Evolutionary conservation across 257 asterid genomes (phyloP), one percentile per base, ranked within the genome.

Genomic region (Linaria vulgaris): DNA sequence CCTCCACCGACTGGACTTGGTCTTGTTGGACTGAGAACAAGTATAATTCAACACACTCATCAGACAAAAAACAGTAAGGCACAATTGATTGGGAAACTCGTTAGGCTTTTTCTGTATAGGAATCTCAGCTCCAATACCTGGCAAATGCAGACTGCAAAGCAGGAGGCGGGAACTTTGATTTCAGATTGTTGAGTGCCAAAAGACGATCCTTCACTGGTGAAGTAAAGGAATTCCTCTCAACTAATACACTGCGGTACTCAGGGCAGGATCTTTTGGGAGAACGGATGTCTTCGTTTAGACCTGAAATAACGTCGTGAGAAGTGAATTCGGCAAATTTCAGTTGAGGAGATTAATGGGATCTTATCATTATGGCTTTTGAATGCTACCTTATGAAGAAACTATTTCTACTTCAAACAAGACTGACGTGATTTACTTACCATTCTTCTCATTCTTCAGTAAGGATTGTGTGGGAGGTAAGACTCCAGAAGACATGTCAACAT

Each of bases 1-100:
- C 97, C 97, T 69, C 95, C 96, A 66, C 95, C 97, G 67, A 95
- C 90, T 53, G 97, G 99, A 79, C 70, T 84, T 46, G 91, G 96
- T 72, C 99, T 86, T 60, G 96, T 90, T 70, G 99, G 97, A 78
- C 99, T 94, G 94, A 75, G 70, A 68, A 72, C 56, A 72, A 56
- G 46, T 46, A 59, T 43, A 69, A 51, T 12, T 49, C 17, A 67
- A 54, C 21, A n/a, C 41, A 56, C 46, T 54, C 53, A 66, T 27
- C 52, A 48, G 52, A 61, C 50, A 20, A 58, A 20, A 55, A 7
- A 46, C 23, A 52, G 38, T 17, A 69, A n/a, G 57, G 19, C 43
- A 41, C 66, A n/a, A 45, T 27, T 56, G 23, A 68, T 20, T 41
- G 52, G 44, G 52, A 65, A n/a, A 31, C 20, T 24, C 56, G 16